phyloP scores from a whole-genome alignment of 169 alveolate species.

The Eimeria praecox region DNA sequence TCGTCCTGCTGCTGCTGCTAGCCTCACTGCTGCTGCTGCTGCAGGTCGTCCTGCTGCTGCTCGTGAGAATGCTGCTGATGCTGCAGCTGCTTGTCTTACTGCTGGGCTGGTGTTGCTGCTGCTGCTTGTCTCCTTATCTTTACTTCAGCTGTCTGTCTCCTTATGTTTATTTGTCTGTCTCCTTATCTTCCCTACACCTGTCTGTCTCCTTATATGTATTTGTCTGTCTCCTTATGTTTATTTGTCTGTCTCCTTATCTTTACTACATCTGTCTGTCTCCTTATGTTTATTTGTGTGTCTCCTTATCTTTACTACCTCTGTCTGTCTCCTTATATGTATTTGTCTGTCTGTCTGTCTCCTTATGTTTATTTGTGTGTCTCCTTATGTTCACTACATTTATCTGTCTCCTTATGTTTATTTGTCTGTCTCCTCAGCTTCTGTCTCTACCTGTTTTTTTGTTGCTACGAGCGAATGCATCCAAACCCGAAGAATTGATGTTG shows the following conservation, averaged over 20 bases:
- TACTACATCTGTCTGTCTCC: background rate
- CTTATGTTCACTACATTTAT: background rate
- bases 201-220: too few relatives aligned
- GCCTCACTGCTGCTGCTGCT: background rate
- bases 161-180: background rate
- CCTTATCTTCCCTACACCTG: background rate
- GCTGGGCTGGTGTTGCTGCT: background rate
- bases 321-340: background rate
- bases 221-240: background rate
- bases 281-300: background rate
- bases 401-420: background rate
- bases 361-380: background rate
- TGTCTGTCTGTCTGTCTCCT: too few relatives aligned
- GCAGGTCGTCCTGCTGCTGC: background rate
- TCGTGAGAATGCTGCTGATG: background rate
- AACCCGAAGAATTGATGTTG: background rate
- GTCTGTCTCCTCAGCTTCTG: background rate
- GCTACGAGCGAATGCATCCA: background rate
- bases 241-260: background rate
- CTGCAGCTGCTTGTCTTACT: background rate
- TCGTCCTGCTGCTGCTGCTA: background rate
- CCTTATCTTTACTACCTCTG: too few relatives aligned
- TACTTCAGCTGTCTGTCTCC: background rate
- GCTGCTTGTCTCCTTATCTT: background rate
- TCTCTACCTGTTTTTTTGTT: slow-evolving; percentile 26